Evolutionary conservation across 345 rosid species (phyloP).

Genomic region (Melaleuca alternifolia): DNA sequence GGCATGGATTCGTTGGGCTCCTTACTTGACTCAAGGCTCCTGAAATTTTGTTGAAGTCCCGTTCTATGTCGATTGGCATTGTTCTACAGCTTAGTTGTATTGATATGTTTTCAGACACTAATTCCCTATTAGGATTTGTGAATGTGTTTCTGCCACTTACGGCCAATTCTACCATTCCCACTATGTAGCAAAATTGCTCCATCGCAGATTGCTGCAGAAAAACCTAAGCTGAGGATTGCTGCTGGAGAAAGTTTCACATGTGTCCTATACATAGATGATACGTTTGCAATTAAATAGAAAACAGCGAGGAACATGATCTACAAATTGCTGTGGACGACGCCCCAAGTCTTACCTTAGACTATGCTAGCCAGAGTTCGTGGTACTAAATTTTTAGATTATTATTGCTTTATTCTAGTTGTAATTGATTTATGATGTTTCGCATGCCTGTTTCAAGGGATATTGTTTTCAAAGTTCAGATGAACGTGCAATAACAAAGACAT

Average conservation of each 20-base stretch:
- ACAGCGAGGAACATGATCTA: too few species aligned
- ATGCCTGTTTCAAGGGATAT: constrained; percentile 36
- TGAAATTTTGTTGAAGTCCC: background rate
- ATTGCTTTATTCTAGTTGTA: background rate
- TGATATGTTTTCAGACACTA: background rate
- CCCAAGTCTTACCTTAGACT: too few species aligned
- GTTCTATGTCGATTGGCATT: background rate
- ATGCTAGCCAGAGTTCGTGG: constrained; percentile 60
- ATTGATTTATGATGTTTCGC: background rate
- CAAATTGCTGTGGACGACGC: too few species aligned
- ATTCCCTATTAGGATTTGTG: constrained; percentile 39
- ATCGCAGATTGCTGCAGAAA: too few species aligned
- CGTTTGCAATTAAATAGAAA: too few species aligned
- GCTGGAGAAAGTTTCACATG: too few species aligned
- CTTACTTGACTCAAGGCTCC: too few species aligned
- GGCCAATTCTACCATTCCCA: too few species aligned
- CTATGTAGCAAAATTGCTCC: too few species aligned
- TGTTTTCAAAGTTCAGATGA: constrained; percentile 37
- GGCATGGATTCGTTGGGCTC: background rate
- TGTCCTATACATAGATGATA: too few species aligned
- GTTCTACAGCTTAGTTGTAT: background rate
- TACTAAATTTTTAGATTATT: background rate
- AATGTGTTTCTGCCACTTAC: too few species aligned
- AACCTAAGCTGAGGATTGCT: too few species aligned
- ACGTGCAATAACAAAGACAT: constrained; percentile 46